A percentile compares a stretch with the other conserved stretches of the same genome.
phyloP scores from a whole-genome alignment of 2,329 filamentous ascomycete species.

The Fonsecaea erecta region DNA sequence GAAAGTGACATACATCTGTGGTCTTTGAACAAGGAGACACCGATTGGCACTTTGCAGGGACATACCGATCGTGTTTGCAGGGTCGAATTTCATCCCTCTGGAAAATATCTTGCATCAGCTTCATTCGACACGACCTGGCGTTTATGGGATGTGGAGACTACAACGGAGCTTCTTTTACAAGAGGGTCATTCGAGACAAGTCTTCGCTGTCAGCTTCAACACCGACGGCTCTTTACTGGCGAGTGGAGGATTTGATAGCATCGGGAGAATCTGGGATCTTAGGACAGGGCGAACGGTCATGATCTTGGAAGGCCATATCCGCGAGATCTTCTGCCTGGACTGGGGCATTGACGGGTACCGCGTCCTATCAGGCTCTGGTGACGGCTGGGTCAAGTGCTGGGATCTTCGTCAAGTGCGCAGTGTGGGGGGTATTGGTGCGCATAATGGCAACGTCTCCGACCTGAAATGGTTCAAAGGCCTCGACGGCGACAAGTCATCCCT shows the following conservation, averaged over 20 bases:
- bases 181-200: constrained; percentile 95
- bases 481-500: constrained; percentile 64
- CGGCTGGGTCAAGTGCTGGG: constrained; percentile 98
- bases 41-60: constrained; percentile 77
- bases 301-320: constrained; percentile 91
- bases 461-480: constrained; percentile 89
- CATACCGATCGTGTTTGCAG: constrained; percentile 87
- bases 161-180: constrained; percentile 81
- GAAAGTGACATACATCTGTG: constrained; percentile 88
- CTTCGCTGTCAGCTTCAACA: constrained; percentile 86
- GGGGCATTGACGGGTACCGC: constrained; percentile 89
- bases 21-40: constrained; percentile 85
- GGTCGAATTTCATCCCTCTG: constrained; percentile 92
- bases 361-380: constrained; percentile 91
- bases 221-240: constrained; percentile 85
- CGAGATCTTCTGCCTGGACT: constrained; percentile 90
- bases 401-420: constrained; percentile 84
- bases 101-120: constrained; percentile 85
- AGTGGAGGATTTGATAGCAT: constrained; percentile 95
- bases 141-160: constrained; percentile 89
- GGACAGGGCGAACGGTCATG: constrained; percentile 92
- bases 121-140: constrained; percentile 97
- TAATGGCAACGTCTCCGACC: constrained; percentile 85
- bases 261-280: constrained; percentile 91
- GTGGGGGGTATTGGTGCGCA: constrained; percentile 89